Conservation (phyloP, 176 grass and related monocot genomes). For the Neostapfia colusana region DNA sequence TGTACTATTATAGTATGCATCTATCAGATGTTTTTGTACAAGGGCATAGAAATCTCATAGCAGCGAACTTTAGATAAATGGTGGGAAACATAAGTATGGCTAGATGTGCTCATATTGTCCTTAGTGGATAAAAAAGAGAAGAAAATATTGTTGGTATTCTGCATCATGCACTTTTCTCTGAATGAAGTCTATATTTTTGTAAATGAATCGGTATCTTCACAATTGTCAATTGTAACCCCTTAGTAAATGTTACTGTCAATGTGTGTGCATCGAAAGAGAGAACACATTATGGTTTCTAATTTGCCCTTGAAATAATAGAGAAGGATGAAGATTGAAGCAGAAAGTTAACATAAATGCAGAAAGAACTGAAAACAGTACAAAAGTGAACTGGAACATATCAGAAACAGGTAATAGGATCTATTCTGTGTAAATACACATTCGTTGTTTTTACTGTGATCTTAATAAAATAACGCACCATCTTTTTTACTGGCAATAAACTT, state of each 20-base stretch:
- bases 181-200: neutral
- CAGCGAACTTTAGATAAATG: neutral
- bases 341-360: constrained; percentile 48
- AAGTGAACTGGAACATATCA: constrained; percentile 42
- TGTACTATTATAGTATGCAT: neutral
- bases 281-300: constrained; percentile 46
- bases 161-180: neutral
- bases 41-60: neutral
- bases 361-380: constrained; percentile 36
- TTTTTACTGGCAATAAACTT: constrained; percentile 15
- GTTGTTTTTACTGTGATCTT: constrained; percentile 5
- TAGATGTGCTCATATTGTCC: constrained; percentile 1
- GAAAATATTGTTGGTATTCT: neutral
- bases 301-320: constrained; percentile 42
- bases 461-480: neutral
- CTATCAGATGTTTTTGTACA: neutral
- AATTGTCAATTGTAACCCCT: neutral
- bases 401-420: constrained; percentile 23
- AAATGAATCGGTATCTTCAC: constrained; percentile 1
- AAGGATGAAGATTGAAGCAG: constrained; percentile 49
- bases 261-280: constrained; percentile 3
- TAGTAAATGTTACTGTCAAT: neutral
- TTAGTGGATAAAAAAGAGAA: neutral
- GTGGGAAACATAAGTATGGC: neutral
- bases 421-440: constrained; percentile 8